These are phyloP conservation scores for Acephala macrosclerotiorum DNA, from an alignment of 2,329 filamentous ascomycete species.

Conservation along the genomic window DNA sequence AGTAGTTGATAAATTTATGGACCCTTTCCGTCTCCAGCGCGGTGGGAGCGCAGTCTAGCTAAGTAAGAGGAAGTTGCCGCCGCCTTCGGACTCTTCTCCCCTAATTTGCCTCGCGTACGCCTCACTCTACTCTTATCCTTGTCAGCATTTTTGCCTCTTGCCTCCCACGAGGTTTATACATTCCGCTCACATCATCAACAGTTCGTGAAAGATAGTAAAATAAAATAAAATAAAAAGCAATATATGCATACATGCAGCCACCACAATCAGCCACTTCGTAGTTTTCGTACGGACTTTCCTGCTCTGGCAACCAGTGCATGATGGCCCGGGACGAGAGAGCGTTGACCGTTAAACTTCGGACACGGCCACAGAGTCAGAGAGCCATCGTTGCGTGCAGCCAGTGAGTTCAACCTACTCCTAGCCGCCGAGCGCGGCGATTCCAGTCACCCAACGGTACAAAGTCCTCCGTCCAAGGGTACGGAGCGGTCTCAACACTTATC, in stretches of 20 bases:
- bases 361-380: neutral
- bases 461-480: neutral
- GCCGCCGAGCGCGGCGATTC: neutral
- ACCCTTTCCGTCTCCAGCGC: slow-evolving; percentile 12
- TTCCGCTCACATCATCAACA: slow-evolving; percentile 11
- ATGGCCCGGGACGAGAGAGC: neutral
- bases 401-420: neutral
- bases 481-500: neutral
- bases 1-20: neutral
- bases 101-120: neutral
- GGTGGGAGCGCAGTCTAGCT: slow-evolving; percentile 5
- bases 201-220: neutral
- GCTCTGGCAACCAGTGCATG: slow-evolving; percentile 3
- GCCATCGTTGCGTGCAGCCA: neutral
- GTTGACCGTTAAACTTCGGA: neutral
- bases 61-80: slow-evolving; percentile 14
- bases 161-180: neutral
- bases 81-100: neutral
- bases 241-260: slow-evolving; percentile 3
- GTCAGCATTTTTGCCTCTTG: neutral
- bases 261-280: slow-evolving; percentile 9
- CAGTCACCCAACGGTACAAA: neutral
- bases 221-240: neutral
- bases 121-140: neutral
- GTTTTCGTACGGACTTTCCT: neutral